Base-by-base conservation (phyloP, 352 stramenopile genomes). In the Globisporangium yorkense region DNA sequence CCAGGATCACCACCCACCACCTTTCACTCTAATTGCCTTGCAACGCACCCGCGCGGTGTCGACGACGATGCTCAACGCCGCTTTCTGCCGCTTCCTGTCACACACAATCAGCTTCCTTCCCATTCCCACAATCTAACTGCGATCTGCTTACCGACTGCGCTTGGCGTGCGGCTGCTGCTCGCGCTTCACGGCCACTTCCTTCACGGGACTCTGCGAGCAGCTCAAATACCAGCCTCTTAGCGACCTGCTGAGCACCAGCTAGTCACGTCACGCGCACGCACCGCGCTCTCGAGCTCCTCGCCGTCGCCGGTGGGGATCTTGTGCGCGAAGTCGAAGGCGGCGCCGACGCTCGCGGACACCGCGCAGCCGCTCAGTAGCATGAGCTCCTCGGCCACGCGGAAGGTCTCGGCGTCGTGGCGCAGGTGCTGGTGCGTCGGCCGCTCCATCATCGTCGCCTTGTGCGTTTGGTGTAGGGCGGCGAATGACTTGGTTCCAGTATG, bases 351-450 rank as follows among this genome's bases (percentile, higher is more conserved):
- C 16, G 40, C 55, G 20, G 50, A 53, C 29, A 63, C 57, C 10
- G 40, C 49, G 31, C 65, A 76, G 46, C 54, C 71, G 62, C 80
- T 91, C 21, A 91, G 68, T 66, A 88, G 70, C 63, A 91, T 89
- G 57, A 91, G 77, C 68, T 91, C 80, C 51, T 88, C 70, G 1
- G 80, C 80, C 48, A 91, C 80, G 40, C 77, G 76, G 61, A 91
- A 89, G 20, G 77, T 91, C 60, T 91, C 80, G 18, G 71, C 76
- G 53, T 90, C 77, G 57, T 86, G 75, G 20, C 61, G 56, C 43
- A 68, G 31, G 13, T 62, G 45, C 46, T 54, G 59, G 44, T 53
- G 51, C 21, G 52, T 46, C 8, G 62, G 57, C 27, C 61, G 62
- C 57, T 80, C 71, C 31, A 79, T 40, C 68, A 77, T 53, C 27